These are phyloP conservation scores for Rosa persica DNA, from an alignment of 306 rosid species.

Conservation along the genomic window DNA sequence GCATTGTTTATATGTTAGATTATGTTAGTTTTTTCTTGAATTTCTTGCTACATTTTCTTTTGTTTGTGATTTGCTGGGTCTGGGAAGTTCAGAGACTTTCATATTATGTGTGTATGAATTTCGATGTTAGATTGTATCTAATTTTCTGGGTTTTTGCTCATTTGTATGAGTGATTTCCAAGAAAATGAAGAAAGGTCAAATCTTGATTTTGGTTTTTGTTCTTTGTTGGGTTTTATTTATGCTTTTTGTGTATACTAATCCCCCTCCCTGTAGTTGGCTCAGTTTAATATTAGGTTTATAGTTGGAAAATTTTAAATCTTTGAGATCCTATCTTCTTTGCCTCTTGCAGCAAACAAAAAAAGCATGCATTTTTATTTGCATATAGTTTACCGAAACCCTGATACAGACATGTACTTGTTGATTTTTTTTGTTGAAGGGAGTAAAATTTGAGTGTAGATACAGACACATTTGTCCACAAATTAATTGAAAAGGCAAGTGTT, in stretches of 20 bases:
- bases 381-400: no score
- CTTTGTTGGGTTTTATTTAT: neutral
- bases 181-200: neutral
- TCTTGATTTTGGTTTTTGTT: neutral
- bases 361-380: no score
- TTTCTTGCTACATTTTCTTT: neutral
- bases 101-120: neutral
- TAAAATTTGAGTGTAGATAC: neutral
- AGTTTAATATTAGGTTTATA: neutral
- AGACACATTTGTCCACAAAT: neutral
- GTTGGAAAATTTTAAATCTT: neutral
- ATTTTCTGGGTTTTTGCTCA: neutral
- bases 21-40: neutral
- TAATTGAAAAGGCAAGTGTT: neutral
- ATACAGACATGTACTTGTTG: neutral
- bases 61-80: neutral
- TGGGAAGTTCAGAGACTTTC: neutral
- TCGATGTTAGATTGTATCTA: neutral
- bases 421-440: neutral
- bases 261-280: neutral
- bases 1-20: neutral
- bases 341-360: no score
- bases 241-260: neutral
- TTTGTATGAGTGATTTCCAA: slow-evolving; percentile 3
- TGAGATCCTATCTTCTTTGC: neutral